Evolutionary conservation across 371 early-diverging fungal genomes (phyloP), one percentile per base, ranked within the genome.

Genomic region (Mortierella sp.): DNA sequence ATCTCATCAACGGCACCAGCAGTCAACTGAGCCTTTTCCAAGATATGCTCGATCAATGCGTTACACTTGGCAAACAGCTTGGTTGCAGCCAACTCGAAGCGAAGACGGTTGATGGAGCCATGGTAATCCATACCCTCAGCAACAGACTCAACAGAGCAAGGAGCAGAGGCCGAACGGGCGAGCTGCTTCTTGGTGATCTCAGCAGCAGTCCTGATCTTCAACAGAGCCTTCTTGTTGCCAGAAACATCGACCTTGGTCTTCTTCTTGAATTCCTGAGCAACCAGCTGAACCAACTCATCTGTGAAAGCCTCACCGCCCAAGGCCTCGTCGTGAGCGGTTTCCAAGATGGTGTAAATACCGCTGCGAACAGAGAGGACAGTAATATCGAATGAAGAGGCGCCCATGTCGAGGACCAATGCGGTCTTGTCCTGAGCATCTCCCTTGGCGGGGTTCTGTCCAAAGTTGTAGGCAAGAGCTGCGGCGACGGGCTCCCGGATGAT

Each of bases 151-250:
- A 96, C 94, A 24, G 93, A 93, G 88, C 99, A 97, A 68, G 97
- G 96, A 24, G 99, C 98, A 70, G 93, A 89, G 86, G 91, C 89
- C 64, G 90, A 89, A 75, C 90, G 90, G n/a, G 96, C 91, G 61
- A 99, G 88, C 84, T 96, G 95, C 83, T 94, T 95, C 91, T 99
- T 99, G 78, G 98, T 96, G 66, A 93, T 88, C 87, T 99, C 99
- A 49, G 89, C 91, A 20, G 94, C 91, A 70, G 90, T 88, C 64
- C 91, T 90, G 68, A 99, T 89, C 89, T 98, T 97, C 70, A 93
- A 88, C 66, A 93, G 75, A 40, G 98, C 91, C 83, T 93, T 90
- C 73, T 90, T 85, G 88, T 94, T 93, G 66, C 86, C 81, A 26
- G 87, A 70, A 72, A 98, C 89, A 75, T 96, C 96, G 59, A 92